A percentile compares a stretch with the other conserved stretches of the same genome.
Evolutionary conservation across 176 grass and related monocot genomes (phyloP).

Genomic region (Phoenix dactylifera): DNA sequence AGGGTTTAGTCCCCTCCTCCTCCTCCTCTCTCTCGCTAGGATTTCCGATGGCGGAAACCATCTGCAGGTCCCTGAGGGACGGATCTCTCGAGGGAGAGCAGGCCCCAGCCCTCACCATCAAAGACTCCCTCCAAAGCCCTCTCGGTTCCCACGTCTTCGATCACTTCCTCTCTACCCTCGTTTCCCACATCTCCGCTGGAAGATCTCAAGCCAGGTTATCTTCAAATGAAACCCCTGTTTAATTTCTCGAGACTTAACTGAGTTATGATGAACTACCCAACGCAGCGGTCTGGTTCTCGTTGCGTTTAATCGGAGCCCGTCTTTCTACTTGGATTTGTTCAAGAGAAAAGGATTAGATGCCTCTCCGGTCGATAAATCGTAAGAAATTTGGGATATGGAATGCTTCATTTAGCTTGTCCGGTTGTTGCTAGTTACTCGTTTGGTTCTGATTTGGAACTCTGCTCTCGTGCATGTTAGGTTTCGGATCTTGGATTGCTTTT

Average conservation of each 20-base stretch:
- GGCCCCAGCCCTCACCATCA: slow-evolving; percentile 37
- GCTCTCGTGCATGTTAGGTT: slow-evolving; percentile 20
- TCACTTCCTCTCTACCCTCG: slow-evolving; percentile 31
- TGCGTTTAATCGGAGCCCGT: slow-evolving; percentile 50
- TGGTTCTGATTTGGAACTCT: too few relatives aligned
- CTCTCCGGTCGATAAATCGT: slow-evolving; percentile 40
- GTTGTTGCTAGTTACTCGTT: too few relatives aligned
- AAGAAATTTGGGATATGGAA: not conserved
- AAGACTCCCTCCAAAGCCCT: slow-evolving; percentile 29
- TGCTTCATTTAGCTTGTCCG: too few relatives aligned
- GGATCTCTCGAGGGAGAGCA: slow-evolving; percentile 62
- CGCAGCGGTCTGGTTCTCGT: slow-evolving; percentile 64
- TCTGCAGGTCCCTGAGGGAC: slow-evolving; percentile 41
- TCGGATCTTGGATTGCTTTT: slow-evolving; percentile 72
- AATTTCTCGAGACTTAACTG: not conserved
- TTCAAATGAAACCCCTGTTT: not conserved
- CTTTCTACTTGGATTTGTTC: slow-evolving; percentile 51
- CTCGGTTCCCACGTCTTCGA: slow-evolving; percentile 37
- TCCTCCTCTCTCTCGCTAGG: not conserved
- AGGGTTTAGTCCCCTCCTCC: not conserved
- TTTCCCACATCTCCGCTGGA: slow-evolving; percentile 31
- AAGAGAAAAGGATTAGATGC: slow-evolving; percentile 31
- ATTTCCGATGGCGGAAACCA: slow-evolving; percentile 43
- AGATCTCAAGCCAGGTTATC: slow-evolving; percentile 44
- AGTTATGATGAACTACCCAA: not conserved